Percentiles rank a stretch among this genome's conserved stretches.
These are phyloP conservation scores for Serpula lacrymans DNA, from an alignment of 768 basidiomycete species.

Conservation along the genomic window DNA sequence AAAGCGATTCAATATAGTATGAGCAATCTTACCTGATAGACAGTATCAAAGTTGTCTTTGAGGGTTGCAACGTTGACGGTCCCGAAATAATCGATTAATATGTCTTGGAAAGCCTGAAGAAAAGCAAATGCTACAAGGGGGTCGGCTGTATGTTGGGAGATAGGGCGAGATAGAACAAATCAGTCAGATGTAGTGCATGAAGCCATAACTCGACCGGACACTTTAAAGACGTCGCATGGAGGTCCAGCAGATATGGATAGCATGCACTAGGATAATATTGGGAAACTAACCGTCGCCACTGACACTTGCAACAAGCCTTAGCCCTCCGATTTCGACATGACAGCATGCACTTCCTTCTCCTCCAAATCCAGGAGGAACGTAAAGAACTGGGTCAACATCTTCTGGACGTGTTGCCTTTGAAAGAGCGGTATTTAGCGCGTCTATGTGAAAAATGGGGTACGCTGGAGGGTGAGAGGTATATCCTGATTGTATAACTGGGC, in stretches of 20 bases:
- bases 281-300: conserved; percentile 78
- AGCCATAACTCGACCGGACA: not conserved
- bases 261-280: not conserved
- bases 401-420: conserved; percentile 49
- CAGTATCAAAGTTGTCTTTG: conserved; percentile 91
- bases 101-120: conserved; percentile 78
- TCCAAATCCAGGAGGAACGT: conserved; percentile 46
- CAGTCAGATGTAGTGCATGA: not conserved
- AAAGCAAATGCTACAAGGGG: conserved; percentile 90
- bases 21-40: conserved; percentile 70
- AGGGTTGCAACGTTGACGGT: conserved; percentile 74
- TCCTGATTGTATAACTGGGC: conserved; percentile 86
- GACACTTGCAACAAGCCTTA: conserved; percentile 77
- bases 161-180: too few species aligned
- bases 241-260: conserved; percentile 1
- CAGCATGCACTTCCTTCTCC: conserved; percentile 68
- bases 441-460: conserved; percentile 83
- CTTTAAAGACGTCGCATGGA: not conserved
- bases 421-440: conserved; percentile 74
- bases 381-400: conserved; percentile 73
- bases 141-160: conserved; percentile 73
- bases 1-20: too few species aligned
- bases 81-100: conserved; percentile 85
- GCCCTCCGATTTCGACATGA: conserved; percentile 72
- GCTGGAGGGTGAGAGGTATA: conserved; percentile 75